Evolutionary conservation across 164 flowering plant genomes (phyloP), one percentile per base, ranked within the genome.

Genomic region (Hamamelis virginiana): DNA sequence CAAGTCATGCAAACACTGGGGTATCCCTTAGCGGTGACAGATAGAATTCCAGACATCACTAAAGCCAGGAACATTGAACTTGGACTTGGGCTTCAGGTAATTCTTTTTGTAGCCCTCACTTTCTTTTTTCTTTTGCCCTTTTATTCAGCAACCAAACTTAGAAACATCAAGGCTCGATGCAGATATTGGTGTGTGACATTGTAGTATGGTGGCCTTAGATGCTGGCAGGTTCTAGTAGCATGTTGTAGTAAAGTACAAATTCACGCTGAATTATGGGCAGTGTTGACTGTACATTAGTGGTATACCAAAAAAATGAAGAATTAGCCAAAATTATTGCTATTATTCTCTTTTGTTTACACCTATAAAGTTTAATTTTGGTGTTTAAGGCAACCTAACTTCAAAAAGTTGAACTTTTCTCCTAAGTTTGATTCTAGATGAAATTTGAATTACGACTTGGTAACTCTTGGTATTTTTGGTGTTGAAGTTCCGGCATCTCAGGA

Each of bases 51-150:
- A 23, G 97, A 89, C 15, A 95, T 95, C 69, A 91, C 96, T 6
- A 89, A 88, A 73, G 98, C 97, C 45, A 82, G 97, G 81, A 95
- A 89, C 70, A 87, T 95, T 65, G 98, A 95, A 80, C 91, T 95
- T 66, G 98, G 97, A 58, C 96, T 95, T 66, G 98, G 97, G 18
- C 83, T 95, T 46, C 98, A 95, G 97, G 98, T 94, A 80, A 22
- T 47, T 51, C 44, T 52, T 59, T 33, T 27, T 22, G 27, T 52
- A 2, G 26, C 21, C 9, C 62, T 59, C 25, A 38, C 18, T 41
- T 10, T 21, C 38, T 1, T 45, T 62, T n/a, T 41, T 33, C 41
- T 33, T 28, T 15, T 38, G n/a, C 10, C 8, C 4, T 27, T 59
- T 59, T 44, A 14, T 27, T 38, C n/a, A 14, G 44, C 33, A 33